These are phyloP conservation scores for Ogataea paradorogensis DNA, from an alignment of 805 yeast genomes.

Conservation along the genomic window DNA sequence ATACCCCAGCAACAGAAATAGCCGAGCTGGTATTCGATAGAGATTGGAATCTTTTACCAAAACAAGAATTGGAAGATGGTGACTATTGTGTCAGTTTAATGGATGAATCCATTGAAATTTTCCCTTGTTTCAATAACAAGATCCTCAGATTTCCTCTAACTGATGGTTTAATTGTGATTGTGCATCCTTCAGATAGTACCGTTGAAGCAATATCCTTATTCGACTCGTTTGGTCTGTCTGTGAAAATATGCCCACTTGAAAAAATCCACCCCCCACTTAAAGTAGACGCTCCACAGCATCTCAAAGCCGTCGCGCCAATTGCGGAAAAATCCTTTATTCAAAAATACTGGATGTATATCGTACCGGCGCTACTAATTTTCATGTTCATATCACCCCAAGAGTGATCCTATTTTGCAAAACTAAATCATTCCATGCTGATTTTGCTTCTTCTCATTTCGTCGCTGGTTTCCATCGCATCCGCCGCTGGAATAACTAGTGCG, in stretches of 20 bases:
- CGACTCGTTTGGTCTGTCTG: conserved; percentile 1
- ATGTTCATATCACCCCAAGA: conserved; percentile 26
- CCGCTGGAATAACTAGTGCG: conserved; percentile 33
- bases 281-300: conserved; percentile 8
- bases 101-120: neutral
- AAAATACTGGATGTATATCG: conserved; percentile 61
- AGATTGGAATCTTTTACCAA: neutral
- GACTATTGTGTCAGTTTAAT: conserved; percentile 22
- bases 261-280: conserved; percentile 14
- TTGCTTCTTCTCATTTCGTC: neutral
- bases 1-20: neutral
- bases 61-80: neutral
- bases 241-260: conserved; percentile 9
- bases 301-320: conserved; percentile 5
- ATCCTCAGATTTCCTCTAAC: conserved; percentile 18
- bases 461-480: conserved; percentile 8
- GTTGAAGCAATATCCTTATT: conserved; percentile 19
- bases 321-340: conserved; percentile 48
- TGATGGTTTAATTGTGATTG: conserved; percentile 16
- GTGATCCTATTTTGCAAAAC: neutral
- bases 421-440: neutral
- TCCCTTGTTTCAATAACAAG: conserved; percentile 26
- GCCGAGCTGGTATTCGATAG: conserved; percentile 1
- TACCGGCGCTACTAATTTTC: conserved; percentile 45
- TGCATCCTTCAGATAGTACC: neutral